Percentiles rank a stretch among this genome's conserved stretches.
phyloP scores from a whole-genome alignment of 768 basidiomycete species.

The Dendrothele bispora region DNA sequence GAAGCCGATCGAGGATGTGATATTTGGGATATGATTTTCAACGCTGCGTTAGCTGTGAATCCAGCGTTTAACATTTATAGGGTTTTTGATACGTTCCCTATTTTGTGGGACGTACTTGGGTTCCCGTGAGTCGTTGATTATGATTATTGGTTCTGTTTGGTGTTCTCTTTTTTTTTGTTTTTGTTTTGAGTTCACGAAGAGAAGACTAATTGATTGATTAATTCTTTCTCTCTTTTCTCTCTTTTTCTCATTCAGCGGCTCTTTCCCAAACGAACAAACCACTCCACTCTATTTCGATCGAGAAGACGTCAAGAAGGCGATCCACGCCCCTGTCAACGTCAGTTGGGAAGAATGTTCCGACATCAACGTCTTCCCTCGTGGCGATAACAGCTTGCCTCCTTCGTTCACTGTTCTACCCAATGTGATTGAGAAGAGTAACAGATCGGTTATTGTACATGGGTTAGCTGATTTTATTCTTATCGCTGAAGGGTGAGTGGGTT shows the following conservation, averaged over 20 bases:
- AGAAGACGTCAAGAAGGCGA: constrained; percentile 63
- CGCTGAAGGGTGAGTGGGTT: constrained; percentile 59
- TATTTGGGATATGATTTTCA: constrained; percentile 65
- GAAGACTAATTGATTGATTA: no score
- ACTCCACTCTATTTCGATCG: constrained; percentile 72
- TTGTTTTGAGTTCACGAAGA: no score
- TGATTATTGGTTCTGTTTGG: no score
- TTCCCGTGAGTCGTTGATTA: constrained; percentile 72
- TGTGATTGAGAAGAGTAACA: constrained; percentile 73
- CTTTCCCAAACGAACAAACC: constrained; percentile 51
- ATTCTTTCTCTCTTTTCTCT: no score
- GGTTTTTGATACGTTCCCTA: constrained; percentile 74
- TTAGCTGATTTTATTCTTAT: constrained; percentile 74
- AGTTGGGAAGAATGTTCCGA: constrained; percentile 66
- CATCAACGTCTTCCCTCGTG: constrained; percentile 57
- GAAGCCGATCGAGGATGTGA: constrained; percentile 55
- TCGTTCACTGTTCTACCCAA: constrained; percentile 66
- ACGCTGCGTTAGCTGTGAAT: constrained; percentile 60
- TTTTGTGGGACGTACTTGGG: constrained; percentile 80
- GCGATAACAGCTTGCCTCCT: constrained; percentile 62
- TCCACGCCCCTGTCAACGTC: constrained; percentile 66
- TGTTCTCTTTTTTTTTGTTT: not conserved
- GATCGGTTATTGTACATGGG: constrained; percentile 71
- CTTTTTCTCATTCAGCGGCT: constrained; percentile 48
- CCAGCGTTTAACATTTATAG: constrained; percentile 79